Base-by-base conservation (phyloP, 495 filamentous ascomycete genomes). In the Aspergillus wentii region DNA sequence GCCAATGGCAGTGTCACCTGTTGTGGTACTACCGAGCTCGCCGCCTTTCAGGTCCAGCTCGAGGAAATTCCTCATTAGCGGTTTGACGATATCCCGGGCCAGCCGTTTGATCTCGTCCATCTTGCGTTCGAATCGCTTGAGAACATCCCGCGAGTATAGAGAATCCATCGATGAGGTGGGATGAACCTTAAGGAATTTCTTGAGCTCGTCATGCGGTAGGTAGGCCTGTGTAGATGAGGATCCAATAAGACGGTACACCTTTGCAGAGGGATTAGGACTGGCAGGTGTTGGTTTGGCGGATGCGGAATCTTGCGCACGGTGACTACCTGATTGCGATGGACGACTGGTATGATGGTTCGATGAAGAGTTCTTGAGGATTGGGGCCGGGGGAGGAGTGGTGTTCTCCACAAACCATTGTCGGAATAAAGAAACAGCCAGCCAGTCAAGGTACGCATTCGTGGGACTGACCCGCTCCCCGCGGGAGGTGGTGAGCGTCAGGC, bases 371-470 rank as follows among this genome's bases (percentile, higher is more conserved):
- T 66, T 70, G 41, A 64, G 65, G 7, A 73, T 64, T 0, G 72
- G 65, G 3, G 71, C 51, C 6, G 75, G 76, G 2, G 82, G 75
- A 3, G 85, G 85, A 1, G 85, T 79, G 4, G 85, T 94, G 54
- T 82, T 89, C 39, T 94, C 89, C 1, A 86, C 85, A 0, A 96
- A 66, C 89, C 88, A 95, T 56, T 94, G 86, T 6, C 89, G 70
- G 57, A 95, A 96, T 10, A 94, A 69, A 11, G 75, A 82, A 33
- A 94, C 78, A 17, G 82, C 87, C 5, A 94, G 71, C 89, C 89
- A 96, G 57, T 90, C 86, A 18, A 92, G 62, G 55, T 89, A 94
- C 16, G 76, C 79, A 33, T 82, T 91, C 10, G 66, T 59, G 1
- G 89, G 89, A 1, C 71, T 82, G 30, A 96, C 82, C 22, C 87